Base-by-base conservation (phyloP, 164 flowering plant genomes). In the Chimonanthus praecox region DNA sequence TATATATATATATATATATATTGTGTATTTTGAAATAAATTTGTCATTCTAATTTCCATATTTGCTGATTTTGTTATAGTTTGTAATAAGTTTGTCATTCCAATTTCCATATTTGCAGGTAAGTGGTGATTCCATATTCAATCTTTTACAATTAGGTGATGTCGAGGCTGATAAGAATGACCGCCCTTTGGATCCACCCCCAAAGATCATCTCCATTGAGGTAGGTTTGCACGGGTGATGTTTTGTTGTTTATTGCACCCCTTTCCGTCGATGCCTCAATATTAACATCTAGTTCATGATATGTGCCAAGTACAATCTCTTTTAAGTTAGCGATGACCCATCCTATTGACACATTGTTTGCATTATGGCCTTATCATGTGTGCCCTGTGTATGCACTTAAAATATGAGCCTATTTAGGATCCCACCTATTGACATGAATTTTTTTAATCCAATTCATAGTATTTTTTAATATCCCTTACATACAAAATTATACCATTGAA, bases 61-160 rank as follows among this genome's bases (percentile, higher is more conserved):
- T 20, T 20, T 7, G 21, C 3, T 8, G n/a, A 68, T 71, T 72
- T 70, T 64, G 61, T 2, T 47, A 8, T 20, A 4, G 4, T 20
- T 20, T 18, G 71, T 20, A 49, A 43, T 11, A 11, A 69, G 49
- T 49, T 51, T 11, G 13, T 18, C 20, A 10, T 75, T 64, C 18
- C 5, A 10, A 68, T 49, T 3, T 2, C 15, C 6, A 49, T 72
- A n/a, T 69, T 79, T 67, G 63, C 80, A 95, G 99, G 92, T 93
- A 47, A 95, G 98, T 68, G 99, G 99, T 15, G 99, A 95, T 70
- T 91, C 98, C 11, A 72, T 95, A 18, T 95, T 78, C 81, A 95
- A 95, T 83, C 92, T 95, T 60, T 71, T 87, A 60, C 78, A 79
- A n/a, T 68, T 95, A 47, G 92, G 90, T 69, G 93, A 93, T n/a